phyloP scores from a whole-genome alignment of 116 monocot genomes.

The Thalassia testudinum region DNA sequence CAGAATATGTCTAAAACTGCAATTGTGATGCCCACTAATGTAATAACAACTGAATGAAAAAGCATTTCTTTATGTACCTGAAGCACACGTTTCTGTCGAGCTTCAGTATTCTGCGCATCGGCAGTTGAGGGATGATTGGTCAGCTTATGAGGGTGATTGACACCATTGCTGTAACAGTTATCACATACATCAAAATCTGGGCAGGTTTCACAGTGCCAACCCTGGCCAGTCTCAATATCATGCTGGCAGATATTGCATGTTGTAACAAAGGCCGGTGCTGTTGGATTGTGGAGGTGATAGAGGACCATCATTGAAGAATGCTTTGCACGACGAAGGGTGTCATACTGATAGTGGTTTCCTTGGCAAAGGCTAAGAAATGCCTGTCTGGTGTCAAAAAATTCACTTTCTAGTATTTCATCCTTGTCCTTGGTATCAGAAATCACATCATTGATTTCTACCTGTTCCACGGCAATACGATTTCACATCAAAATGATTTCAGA shows the following conservation, averaged over 20 bases:
- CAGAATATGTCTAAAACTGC: too few species aligned
- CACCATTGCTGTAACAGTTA: slow-evolving; percentile 47
- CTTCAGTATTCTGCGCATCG: slow-evolving; percentile 76
- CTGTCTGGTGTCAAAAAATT: slow-evolving; percentile 86
- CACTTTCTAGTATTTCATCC: slow-evolving; percentile 84
- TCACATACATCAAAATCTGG: slow-evolving; percentile 89
- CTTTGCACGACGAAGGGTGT: slow-evolving; percentile 87
- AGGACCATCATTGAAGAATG: slow-evolving; percentile 98
- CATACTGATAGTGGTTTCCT: slow-evolving; percentile 95
- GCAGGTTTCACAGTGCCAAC: slow-evolving; percentile 82
- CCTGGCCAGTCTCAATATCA: slow-evolving; percentile 78
- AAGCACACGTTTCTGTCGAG: slow-evolving; percentile 61
- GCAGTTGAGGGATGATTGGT: slow-evolving; percentile 69
- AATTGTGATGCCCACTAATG: too few species aligned
- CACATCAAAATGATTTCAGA: too few species aligned
- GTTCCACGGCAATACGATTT: slow-evolving; percentile 1
- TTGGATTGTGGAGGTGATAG: slow-evolving; percentile 96
- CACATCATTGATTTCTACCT: slow-evolving; percentile 67
- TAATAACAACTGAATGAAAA: too few species aligned
- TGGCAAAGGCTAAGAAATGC: slow-evolving; percentile 94
- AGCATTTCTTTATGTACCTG: slow-evolving; percentile 27
- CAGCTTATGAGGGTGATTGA: slow-evolving; percentile 69
- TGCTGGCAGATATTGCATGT: slow-evolving; percentile 70
- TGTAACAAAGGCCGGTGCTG: slow-evolving; percentile 89
- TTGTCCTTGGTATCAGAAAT: slow-evolving; percentile 64